phyloP scores from a whole-genome alignment of 495 filamentous ascomycete species.

The Trichoderma gamsii region DNA sequence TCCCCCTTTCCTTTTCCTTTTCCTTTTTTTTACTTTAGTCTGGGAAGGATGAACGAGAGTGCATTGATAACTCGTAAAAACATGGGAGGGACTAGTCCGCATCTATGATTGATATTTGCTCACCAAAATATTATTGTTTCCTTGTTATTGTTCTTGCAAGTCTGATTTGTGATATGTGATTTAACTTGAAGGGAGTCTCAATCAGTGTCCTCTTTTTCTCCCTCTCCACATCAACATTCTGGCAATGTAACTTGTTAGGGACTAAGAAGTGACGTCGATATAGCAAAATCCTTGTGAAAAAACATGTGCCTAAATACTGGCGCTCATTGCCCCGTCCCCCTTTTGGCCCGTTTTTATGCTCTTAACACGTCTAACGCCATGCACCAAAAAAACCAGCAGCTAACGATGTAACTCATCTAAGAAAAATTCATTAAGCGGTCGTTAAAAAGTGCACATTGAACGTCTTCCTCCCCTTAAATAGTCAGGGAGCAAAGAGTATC shows the following conservation, averaged over 20 bases:
- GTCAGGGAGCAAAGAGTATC: no score
- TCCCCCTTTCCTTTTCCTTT: background rate
- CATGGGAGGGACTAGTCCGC: background rate
- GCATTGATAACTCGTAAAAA: background rate
- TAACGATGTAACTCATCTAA: background rate
- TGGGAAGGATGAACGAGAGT: background rate
- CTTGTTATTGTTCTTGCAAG: no score
- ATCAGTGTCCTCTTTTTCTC: no score
- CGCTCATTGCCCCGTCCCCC: background rate
- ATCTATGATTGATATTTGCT: background rate
- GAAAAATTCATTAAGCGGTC: background rate
- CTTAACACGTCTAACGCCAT: conserved; percentile 4
- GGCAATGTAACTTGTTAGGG: no score
- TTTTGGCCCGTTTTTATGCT: background rate
- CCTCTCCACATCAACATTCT: no score
- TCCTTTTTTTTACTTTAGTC: background rate
- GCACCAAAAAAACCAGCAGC: background rate
- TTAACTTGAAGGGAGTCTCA: no score
- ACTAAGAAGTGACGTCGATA: no score
- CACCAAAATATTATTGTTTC: background rate
- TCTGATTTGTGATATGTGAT: no score
- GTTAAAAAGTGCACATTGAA: background rate
- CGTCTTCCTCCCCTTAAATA: background rate
- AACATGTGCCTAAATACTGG: background rate
- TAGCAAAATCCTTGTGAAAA: no score